A percentile compares a stretch with the other conserved stretches of the same genome.
These are phyloP conservation scores for Blastobotrys illinoisensis DNA, from an alignment of 1,139 yeast genomes.

Conservation along the genomic window DNA sequence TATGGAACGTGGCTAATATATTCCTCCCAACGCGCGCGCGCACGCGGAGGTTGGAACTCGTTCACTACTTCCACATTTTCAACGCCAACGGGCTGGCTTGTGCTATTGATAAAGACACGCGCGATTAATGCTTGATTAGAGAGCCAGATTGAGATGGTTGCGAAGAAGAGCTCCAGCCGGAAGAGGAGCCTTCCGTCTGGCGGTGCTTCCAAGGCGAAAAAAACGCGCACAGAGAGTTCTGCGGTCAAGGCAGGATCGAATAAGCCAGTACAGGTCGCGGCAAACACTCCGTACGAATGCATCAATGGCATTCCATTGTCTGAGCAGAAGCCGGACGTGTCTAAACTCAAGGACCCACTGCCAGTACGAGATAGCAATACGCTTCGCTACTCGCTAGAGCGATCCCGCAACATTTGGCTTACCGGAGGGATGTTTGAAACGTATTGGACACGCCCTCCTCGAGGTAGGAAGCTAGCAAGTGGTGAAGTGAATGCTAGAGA, in stretches of 20 bases:
- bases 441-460: conserved; percentile 61
- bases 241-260: neutral
- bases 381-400: conserved; percentile 53
- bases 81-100: neutral
- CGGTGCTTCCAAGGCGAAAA: neutral
- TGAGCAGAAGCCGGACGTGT: conserved; percentile 53
- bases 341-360: conserved; percentile 57
- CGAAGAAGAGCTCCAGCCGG: neutral
- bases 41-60: neutral
- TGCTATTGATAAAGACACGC: neutral
- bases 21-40: neutral
- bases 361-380: conserved; percentile 68
- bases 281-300: neutral
- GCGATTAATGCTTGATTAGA: neutral
- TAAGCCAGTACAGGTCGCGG: neutral
- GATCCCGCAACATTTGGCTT: conserved; percentile 70
- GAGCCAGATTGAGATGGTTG: neutral
- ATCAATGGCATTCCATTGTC: conserved; percentile 66
- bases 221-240: neutral
- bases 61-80: neutral
- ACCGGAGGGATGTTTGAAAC: conserved; percentile 69
- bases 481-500: conserved; percentile 60
- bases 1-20: neutral
- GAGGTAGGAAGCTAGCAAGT: conserved; percentile 49
- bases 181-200: neutral